phyloP scores from a whole-genome alignment of 2,329 filamentous ascomycete genomes.

The Sphaceloma murrayae region DNA sequence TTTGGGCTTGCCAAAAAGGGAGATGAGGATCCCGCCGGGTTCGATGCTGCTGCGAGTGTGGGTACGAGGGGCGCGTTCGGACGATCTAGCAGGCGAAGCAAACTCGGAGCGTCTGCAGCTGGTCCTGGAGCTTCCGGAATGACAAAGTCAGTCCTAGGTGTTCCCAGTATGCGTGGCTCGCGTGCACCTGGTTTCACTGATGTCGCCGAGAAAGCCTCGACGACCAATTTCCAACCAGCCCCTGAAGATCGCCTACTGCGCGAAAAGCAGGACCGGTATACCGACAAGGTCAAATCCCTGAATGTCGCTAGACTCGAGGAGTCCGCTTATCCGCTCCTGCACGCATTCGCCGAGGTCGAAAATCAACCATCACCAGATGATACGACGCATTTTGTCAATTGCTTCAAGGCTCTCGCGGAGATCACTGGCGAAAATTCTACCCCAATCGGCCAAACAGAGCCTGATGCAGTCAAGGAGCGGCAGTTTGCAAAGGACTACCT shows the following conservation, averaged over 20 bases:
- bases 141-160: constrained; percentile 79
- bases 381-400: constrained; percentile 57
- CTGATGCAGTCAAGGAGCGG: constrained; percentile 62
- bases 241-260: constrained; percentile 66
- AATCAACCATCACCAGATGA: constrained; percentile 56
- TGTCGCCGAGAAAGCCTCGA: constrained; percentile 39
- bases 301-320: constrained; percentile 63
- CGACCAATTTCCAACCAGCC: constrained; percentile 37
- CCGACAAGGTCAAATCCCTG: constrained; percentile 67
- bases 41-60: constrained; percentile 30
- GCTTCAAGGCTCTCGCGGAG: constrained; percentile 70
- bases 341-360: constrained; percentile 68
- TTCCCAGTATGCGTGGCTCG: constrained; percentile 49
- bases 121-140: constrained; percentile 58
- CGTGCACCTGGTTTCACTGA: constrained; percentile 32
- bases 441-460: constrained; percentile 48
- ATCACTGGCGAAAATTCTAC: constrained; percentile 65
- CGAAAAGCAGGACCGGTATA: constrained; percentile 75
- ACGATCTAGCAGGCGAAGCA: constrained; percentile 36
- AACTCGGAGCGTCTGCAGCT: constrained; percentile 29
- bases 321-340: constrained; percentile 61
- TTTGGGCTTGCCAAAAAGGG: constrained; percentile 62
- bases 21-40: constrained; percentile 26
- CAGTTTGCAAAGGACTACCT: constrained; percentile 69
- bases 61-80: constrained; percentile 41